Percentiles rank a stretch among this genome's conserved stretches.
Evolutionary conservation across 768 basidiomycete genomes (phyloP).

Genomic region (Tylopilus cervinicoccineus): DNA sequence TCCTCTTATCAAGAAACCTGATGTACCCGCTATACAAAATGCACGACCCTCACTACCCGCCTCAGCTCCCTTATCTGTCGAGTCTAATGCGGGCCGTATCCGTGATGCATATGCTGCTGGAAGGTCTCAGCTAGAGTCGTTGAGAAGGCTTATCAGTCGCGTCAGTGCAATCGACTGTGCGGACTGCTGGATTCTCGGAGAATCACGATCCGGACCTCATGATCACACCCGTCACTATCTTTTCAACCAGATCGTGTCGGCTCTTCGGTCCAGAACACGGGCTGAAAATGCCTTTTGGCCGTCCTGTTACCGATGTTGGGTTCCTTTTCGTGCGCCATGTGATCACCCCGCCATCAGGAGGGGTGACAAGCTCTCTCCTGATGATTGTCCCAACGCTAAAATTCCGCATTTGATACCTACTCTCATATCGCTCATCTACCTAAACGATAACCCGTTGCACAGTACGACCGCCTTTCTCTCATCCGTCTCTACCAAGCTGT

Average conservation of each 20-base stretch:
- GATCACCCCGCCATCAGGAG: not conserved
- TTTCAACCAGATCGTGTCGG: not conserved
- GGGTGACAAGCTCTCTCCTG: not conserved
- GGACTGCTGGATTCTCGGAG: constrained; percentile 2
- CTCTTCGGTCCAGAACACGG: not conserved
- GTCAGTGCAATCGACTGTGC: not conserved
- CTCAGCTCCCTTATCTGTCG: no score
- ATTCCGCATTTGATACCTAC: not conserved
- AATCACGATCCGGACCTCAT: not conserved
- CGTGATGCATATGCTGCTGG: not conserved
- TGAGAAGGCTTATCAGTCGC: not conserved
- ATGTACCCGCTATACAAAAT: no score
- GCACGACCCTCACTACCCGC: no score
- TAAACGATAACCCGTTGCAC: not conserved
- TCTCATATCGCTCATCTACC: not conserved
- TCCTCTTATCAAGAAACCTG: no score
- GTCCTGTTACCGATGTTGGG: not conserved
- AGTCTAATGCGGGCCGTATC: no score
- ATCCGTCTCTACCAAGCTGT: not conserved
- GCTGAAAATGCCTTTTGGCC: not conserved
- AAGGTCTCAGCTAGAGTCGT: not conserved
- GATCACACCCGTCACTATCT: not conserved
- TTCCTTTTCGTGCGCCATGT: not conserved
- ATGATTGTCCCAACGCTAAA: not conserved
- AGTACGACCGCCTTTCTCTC: not conserved